These are phyloP conservation scores for Macrolepiota fuliginosa DNA, from an alignment of 768 basidiomycete species.

Conservation along the genomic window DNA sequence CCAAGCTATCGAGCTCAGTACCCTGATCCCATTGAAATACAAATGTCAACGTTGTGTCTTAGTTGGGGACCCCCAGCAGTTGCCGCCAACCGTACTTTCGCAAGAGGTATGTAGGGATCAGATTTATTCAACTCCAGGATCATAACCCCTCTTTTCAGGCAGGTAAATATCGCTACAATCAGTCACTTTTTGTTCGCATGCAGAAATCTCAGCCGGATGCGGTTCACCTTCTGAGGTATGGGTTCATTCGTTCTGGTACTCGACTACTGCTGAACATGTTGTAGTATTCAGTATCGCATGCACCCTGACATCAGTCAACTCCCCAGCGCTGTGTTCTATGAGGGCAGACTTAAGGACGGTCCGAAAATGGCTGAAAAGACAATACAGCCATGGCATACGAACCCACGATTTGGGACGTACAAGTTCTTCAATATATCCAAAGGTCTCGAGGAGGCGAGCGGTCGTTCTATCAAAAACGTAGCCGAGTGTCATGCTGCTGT, in stretches of 20 bases:
- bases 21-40: slow-evolving; percentile 93
- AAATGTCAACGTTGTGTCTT: slow-evolving; percentile 80
- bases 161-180: slow-evolving; percentile 72
- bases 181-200: slow-evolving; percentile 90
- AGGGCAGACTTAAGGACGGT: slow-evolving; percentile 77
- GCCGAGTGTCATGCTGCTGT: slow-evolving; percentile 75
- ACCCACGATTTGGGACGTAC: slow-evolving; percentile 79
- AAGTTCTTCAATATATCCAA: slow-evolving; percentile 80
- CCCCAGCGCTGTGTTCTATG: slow-evolving; percentile 88
- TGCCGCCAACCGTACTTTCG: slow-evolving; percentile 83
- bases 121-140: neutral
- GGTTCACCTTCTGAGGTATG: slow-evolving; percentile 86
- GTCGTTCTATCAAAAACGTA: slow-evolving; percentile 75
- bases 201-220: slow-evolving; percentile 77
- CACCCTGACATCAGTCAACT: slow-evolving; percentile 92
- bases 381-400: slow-evolving; percentile 78
- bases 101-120: slow-evolving; percentile 31
- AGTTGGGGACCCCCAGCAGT: slow-evolving; percentile 94
- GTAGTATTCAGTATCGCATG: slow-evolving; percentile 99
- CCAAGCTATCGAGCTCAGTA: slow-evolving; percentile 92
- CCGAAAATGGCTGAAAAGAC: slow-evolving; percentile 87
- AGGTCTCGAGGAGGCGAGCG: slow-evolving; percentile 63
- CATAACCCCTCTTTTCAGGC: slow-evolving; percentile 42
- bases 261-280: neutral
- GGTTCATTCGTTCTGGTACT: neutral